Conservation (phyloP, 2,329 filamentous ascomycete species). For the Monosporascus sp. region DNA sequence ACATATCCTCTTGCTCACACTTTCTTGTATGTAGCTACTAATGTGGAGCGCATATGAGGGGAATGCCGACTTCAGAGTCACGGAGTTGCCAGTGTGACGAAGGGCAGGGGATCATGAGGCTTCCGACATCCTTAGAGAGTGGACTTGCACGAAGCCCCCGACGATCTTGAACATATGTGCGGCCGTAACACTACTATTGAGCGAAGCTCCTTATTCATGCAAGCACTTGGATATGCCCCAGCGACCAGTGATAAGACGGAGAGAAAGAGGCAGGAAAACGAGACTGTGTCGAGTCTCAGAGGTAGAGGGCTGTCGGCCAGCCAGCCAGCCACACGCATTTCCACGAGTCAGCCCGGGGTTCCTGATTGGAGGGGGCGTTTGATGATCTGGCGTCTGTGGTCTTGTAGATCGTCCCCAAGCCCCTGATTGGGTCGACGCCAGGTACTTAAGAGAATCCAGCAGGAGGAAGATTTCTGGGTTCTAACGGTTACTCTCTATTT, state of each 20-base stretch:
- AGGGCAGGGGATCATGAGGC: not conserved
- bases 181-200: not conserved
- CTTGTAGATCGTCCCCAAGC: not conserved
- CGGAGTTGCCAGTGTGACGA: not conserved
- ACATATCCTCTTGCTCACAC: not conserved
- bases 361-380: not conserved
- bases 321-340: not conserved
- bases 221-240: no score
- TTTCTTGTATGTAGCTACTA: not conserved
- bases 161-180: not conserved
- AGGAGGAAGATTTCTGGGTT: not conserved
- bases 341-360: not conserved
- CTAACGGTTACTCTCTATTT: not conserved
- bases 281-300: no score
- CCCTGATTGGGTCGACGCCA: no score
- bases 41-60: not conserved
- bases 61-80: not conserved
- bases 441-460: not conserved
- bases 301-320: not conserved
- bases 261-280: no score
- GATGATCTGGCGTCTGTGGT: not conserved
- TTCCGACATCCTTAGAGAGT: not conserved
- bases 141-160: not conserved
- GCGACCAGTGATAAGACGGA: no score
- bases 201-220: not conserved